Evolutionary conservation across 2,329 filamentous ascomycete genomes (phyloP), one percentile per base, ranked within the genome.

Genomic region (Boeremia exigua): DNA sequence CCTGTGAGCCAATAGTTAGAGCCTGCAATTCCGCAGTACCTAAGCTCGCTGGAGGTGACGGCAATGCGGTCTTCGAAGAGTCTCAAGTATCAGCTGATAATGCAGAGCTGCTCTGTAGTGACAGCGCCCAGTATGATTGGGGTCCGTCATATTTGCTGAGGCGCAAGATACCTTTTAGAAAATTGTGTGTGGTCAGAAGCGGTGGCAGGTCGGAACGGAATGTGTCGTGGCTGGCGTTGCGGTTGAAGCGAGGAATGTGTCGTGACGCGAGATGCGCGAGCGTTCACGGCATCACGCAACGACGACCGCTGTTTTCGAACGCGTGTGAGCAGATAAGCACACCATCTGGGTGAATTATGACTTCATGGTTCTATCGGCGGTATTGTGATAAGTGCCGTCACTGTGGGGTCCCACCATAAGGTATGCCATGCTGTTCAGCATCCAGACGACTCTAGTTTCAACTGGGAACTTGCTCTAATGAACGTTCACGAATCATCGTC

Each of bases 141-240:
- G 14, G 27, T 38, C 14, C n/a, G 37, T 28, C 47, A 56, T 51
- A 6, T 15, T 19, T 23, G 32, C 33, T 12, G 36, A 44, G 42
- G 42, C 28, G 32, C 30, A 19, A 30, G 6, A 34, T 34, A 15
- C 27, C 34, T 42, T 46, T 38, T 44, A 51, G 43, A 23, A 36
- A 32, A 23, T 25, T 38, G n/a, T 48, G 25, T 59, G 55, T 55
- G 43, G 45, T 51, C 36, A 43, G 42, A 56, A 19, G n/a, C 37
- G 17, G 25, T 17, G 7, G 36, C 52, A 51, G 58, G 54, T 57
- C 50, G 60, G 56, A 39, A 55, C 44, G 65, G 69, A 70, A 72
- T 71, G 71, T 39, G 43, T 40, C 58, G 58, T 62, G 66, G 69
- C 64, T 69, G 68, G 65, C 54, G 49, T 56, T 43, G 56, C 38